Evolutionary conservation across 2,329 filamentous ascomycete genomes (phyloP), one percentile per base, ranked within the genome.

Genomic region (Calcarisporium arbuscula): DNA sequence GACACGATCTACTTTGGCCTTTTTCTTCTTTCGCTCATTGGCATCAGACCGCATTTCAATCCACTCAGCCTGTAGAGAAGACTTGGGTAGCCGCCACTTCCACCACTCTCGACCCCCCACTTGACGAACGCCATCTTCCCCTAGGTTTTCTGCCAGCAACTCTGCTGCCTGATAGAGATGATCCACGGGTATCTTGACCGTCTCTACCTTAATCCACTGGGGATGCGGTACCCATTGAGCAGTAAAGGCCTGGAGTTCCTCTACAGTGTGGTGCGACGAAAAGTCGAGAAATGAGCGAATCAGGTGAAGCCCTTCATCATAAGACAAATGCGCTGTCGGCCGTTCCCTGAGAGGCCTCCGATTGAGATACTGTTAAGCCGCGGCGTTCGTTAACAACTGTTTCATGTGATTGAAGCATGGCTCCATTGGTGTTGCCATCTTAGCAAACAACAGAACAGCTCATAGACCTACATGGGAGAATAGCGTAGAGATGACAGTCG

Each of bases 171-270:
- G 68, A 2, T 65, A 61, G 17, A 94, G 63, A 39, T 79, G 71
- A n/a, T 75, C 64, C 1, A 76, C 62, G 0, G 82, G 65, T 31
- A 96, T 80, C 8, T 64, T 64, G 23, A 82, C 68, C 32, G 80
- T 72, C 34, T 94, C 80, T 5, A 83, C 78, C 48, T 82, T 85
- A 37, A 95, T 80, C 89, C 89, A 96, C 48, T 79, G 76, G 2
- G 92, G 89, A 38, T 82, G 79, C 1, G 90, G 92, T 3, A 96
- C 89, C 80, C 85, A 88, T 68, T 95, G 90, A 11, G 77, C 69
- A 0, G 90, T 95, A 57, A 96, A 96, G 4, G 80, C 78, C 54
- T 98, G 92, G 19, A 96, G 63, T 44, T 96, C 88, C 60, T 98
- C 92, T 49, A 98, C 82, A 0, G 86, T 88, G 57, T 95, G 86